Evolutionary conservation across 2,329 filamentous ascomycete species (phyloP).

Genomic region (Fusarium nematophilum): DNA sequence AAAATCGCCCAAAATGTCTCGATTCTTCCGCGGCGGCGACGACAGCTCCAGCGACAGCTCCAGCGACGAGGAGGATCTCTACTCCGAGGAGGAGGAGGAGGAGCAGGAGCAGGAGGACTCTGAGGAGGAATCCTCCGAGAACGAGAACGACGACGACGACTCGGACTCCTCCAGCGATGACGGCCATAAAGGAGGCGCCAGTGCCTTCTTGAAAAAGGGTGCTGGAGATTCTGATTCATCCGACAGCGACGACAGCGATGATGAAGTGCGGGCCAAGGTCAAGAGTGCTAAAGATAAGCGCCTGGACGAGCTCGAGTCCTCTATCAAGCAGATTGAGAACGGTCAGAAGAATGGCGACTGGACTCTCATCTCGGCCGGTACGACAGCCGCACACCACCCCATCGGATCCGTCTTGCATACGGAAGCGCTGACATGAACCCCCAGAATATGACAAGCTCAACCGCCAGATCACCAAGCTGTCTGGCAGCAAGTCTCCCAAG

Average conservation of each 20-base stretch:
- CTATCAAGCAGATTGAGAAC: constrained; percentile 93
- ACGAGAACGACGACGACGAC: constrained; percentile 63
- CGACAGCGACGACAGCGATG: constrained; percentile 87
- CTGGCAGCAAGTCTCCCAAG: constrained; percentile 84
- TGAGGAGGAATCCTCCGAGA: constrained; percentile 62
- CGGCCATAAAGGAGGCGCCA: constrained; percentile 77
- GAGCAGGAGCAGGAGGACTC: constrained; percentile 61
- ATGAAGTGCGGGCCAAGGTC: constrained; percentile 85
- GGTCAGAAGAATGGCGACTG: constrained; percentile 98
- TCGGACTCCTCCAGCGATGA: constrained; percentile 66
- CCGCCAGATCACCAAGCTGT: constrained; percentile 83
- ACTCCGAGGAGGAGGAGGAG: constrained; percentile 65
- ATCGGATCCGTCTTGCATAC: background rate
- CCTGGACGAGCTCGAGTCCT: constrained; percentile 90
- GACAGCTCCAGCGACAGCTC: constrained; percentile 96
- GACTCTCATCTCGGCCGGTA: constrained; percentile 90
- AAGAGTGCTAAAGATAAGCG: constrained; percentile 99
- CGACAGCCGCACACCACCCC: constrained; percentile 7
- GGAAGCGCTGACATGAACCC: constrained; percentile 23
- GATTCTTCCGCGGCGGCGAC: constrained; percentile 92
- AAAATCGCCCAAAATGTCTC: constrained; percentile 77
- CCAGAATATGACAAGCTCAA: constrained; percentile 95
- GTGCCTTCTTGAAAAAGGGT: constrained; percentile 88
- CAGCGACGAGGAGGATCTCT: constrained; percentile 96
- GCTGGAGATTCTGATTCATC: too few relatives aligned